These are phyloP conservation scores for Allium cepa DNA, from an alignment of 106 monocot genomes.

Conservation along the genomic window DNA sequence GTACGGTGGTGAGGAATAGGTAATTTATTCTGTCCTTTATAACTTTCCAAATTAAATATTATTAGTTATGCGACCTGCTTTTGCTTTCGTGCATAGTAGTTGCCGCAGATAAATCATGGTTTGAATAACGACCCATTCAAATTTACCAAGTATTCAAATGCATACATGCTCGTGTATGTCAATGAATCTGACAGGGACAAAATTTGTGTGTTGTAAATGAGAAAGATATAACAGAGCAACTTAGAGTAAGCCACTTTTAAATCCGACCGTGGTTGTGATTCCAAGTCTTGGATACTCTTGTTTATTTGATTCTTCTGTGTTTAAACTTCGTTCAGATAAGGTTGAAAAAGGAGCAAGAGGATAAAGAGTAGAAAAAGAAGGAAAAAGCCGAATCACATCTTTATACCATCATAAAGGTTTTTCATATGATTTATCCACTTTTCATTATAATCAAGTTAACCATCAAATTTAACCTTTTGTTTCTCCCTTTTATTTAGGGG, in stretches of 20 bases:
- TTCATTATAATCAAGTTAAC: no score
- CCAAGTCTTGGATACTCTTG: not conserved
- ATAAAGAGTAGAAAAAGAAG: no score
- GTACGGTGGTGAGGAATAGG: slow-evolving; percentile 99
- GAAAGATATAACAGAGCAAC: slow-evolving; percentile 96
- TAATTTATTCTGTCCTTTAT: slow-evolving; percentile 10
- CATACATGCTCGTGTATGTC: slow-evolving; percentile 98
- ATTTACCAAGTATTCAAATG: slow-evolving; percentile 99
- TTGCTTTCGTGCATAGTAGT: slow-evolving; percentile 28
- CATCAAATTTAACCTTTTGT: not conserved
- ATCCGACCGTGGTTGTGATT: not conserved
- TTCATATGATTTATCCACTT: no score
- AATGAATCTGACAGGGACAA: slow-evolving; percentile 97
- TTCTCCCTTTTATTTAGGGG: not conserved
- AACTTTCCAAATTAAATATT: not conserved
- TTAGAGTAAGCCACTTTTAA: slow-evolving; percentile 42
- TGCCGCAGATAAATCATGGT: slow-evolving; percentile 92
- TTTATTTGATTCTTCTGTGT: no score
- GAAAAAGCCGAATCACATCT: no score
- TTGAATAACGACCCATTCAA: slow-evolving; percentile 94
- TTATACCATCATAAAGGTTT: no score
- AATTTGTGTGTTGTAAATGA: slow-evolving; percentile 95
- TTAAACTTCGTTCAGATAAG: slow-evolving; percentile 6
- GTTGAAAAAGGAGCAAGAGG: no score
- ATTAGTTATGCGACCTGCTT: not conserved